Conservation (phyloP, 306 rosid genomes). For the Casuarina cunninghamiana region DNA sequence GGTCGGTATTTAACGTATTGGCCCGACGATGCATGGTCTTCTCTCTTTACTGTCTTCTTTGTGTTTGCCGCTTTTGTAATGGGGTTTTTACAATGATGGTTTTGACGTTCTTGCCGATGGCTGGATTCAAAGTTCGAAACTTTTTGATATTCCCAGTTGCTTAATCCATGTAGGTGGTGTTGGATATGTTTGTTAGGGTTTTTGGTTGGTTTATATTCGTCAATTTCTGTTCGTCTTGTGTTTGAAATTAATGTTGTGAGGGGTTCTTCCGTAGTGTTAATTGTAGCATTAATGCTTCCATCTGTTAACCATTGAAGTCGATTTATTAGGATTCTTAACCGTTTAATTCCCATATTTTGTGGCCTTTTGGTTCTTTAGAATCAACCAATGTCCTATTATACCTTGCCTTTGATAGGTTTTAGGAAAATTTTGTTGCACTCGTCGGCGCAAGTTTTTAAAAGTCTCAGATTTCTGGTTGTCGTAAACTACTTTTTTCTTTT, state of each 20-base stretch:
- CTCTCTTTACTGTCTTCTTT: background rate
- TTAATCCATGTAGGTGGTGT: background rate
- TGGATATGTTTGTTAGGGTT: constrained; percentile 22
- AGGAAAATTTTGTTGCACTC: background rate
- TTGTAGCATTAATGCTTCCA: constrained; percentile 15
- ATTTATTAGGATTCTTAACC: background rate
- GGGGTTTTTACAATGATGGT: constrained; percentile 19
- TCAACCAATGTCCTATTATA: constrained; percentile 5
- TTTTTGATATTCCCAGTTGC: constrained; percentile 18
- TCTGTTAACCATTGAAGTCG: constrained; percentile 1
- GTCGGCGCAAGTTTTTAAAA: background rate
- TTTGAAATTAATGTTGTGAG: constrained; percentile 12
- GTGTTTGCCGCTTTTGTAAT: background rate
- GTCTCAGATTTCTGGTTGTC: too few species aligned
- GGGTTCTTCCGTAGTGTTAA: constrained; percentile 8
- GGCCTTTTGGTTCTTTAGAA: constrained; percentile 7
- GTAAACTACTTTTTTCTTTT: background rate
- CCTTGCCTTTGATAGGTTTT: background rate
- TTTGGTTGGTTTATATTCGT: constrained; percentile 15
- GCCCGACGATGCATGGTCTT: background rate
- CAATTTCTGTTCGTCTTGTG: background rate
- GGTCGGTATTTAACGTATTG: constrained; percentile 40
- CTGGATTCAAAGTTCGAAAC: constrained; percentile 17
- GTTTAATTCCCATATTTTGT: background rate
- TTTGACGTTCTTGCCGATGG: constrained; percentile 32